Evolutionary conservation across 495 filamentous ascomycete species (phyloP).

Genomic region (Cudoniella acicularis): DNA sequence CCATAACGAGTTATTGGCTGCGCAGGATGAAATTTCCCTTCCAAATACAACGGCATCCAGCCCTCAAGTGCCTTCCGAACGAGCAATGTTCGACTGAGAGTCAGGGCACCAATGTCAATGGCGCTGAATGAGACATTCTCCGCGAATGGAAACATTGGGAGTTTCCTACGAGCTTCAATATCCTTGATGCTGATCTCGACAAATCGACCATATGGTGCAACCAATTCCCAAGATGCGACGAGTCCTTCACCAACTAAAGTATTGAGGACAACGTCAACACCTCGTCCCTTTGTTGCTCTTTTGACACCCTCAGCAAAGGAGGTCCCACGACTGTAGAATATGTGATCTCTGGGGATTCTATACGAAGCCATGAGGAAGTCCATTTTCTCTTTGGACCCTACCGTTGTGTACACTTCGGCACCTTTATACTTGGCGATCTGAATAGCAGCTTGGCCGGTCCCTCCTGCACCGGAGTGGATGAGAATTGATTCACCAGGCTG

Average conservation of each 20-base stretch:
- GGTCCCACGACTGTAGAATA: constrained; percentile 42
- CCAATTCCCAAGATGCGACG: constrained; percentile 45
- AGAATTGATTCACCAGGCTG: constrained; percentile 51
- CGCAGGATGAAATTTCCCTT: constrained; percentile 14
- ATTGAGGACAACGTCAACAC: constrained; percentile 66
- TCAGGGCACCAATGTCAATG: constrained; percentile 8
- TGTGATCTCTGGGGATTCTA: constrained; percentile 47
- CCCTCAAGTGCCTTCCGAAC: constrained; percentile 6
- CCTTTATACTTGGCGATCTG: constrained; percentile 54
- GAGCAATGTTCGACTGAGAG: neutral
- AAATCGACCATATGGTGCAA: constrained; percentile 47
- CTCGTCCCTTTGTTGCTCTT: constrained; percentile 43
- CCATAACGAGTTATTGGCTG: constrained; percentile 33
- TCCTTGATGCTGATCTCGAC: constrained; percentile 57
- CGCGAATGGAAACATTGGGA: constrained; percentile 29
- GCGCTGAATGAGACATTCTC: constrained; percentile 27
- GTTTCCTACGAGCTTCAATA: constrained; percentile 25
- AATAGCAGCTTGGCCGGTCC: constrained; percentile 58
- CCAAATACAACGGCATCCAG: constrained; percentile 20
- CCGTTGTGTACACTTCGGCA: constrained; percentile 58
- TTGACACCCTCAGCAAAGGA: constrained; percentile 46
- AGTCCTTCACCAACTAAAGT: constrained; percentile 44
- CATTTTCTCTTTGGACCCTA: constrained; percentile 49
- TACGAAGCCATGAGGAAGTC: constrained; percentile 44
- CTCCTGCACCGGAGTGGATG: constrained; percentile 56